Evolutionary conservation across 257 asterid genomes (phyloP).

Genomic region (Ilex aquifolium): DNA sequence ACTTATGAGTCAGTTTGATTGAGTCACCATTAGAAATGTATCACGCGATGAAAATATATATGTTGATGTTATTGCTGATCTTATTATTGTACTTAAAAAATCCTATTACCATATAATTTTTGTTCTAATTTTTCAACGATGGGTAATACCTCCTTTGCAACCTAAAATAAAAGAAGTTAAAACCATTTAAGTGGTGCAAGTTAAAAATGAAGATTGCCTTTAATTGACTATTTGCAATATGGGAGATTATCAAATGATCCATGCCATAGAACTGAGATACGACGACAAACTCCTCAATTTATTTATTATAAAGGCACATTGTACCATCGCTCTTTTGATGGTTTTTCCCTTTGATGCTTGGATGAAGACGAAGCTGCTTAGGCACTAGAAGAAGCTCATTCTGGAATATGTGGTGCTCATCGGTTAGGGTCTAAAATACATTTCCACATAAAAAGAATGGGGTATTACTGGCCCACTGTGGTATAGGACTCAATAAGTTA

Average conservation of each 20-base stretch:
- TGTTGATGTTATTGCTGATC: too few relatives aligned
- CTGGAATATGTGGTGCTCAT: background rate
- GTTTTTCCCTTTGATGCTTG: background rate
- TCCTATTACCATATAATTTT: too few relatives aligned
- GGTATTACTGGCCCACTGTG: too few relatives aligned
- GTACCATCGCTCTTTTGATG: background rate
- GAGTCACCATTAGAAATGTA: too few relatives aligned
- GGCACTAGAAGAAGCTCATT: background rate
- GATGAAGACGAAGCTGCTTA: background rate
- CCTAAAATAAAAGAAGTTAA: background rate
- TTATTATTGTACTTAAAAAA: too few relatives aligned
- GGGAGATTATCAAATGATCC: conserved; percentile 1
- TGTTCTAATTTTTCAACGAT: too few relatives aligned
- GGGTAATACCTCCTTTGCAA: background rate
- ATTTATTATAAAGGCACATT: background rate
- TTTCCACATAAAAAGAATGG: background rate
- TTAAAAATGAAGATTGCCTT: background rate
- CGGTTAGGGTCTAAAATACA: background rate
- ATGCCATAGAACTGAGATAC: background rate
- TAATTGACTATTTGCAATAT: background rate
- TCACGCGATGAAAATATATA: too few relatives aligned
- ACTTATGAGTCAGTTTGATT: too few relatives aligned
- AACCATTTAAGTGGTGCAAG: background rate
- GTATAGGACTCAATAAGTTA: background rate
- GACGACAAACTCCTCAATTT: background rate